Percentiles rank a stretch among this genome's conserved stretches.
Evolutionary conservation across 768 basidiomycete genomes (phyloP).

Genomic region (Termitomyces sp.): DNA sequence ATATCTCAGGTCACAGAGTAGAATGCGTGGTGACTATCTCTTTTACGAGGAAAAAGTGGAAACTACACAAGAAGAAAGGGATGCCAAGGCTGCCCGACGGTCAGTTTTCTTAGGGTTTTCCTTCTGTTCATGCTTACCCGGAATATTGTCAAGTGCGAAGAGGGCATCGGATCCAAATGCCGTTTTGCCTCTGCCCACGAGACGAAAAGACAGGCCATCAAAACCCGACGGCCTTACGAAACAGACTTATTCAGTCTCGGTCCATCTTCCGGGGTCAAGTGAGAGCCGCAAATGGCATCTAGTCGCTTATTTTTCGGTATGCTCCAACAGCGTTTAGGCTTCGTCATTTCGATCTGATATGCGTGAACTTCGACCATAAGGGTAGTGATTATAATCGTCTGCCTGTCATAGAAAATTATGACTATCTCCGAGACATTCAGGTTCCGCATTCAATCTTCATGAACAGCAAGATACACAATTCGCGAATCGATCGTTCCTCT

Average conservation of each 20-base stretch:
- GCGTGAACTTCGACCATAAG: slow-evolving; percentile 27
- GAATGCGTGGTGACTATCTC: slow-evolving; percentile 79
- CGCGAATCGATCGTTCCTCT: slow-evolving; percentile 39
- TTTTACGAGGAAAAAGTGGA: slow-evolving; percentile 86
- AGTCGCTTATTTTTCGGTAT: slow-evolving; percentile 77
- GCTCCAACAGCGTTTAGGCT: slow-evolving; percentile 15
- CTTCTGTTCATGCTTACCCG: slow-evolving; percentile 8
- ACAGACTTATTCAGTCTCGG: slow-evolving; percentile 80
- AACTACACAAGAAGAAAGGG: slow-evolving; percentile 74
- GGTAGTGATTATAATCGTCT: slow-evolving; percentile 66
- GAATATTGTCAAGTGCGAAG: slow-evolving; percentile 39
- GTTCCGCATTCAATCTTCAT: slow-evolving; percentile 72
- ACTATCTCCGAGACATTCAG: slow-evolving; percentile 63
- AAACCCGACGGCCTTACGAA: slow-evolving; percentile 82
- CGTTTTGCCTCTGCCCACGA: slow-evolving; percentile 53
- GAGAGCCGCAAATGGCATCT: slow-evolving; percentile 77
- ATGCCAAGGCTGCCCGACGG: slow-evolving; percentile 78
- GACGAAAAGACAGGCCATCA: slow-evolving; percentile 74
- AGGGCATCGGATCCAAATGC: slow-evolving; percentile 61
- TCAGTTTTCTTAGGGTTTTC: slow-evolving; percentile 22
- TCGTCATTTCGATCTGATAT: slow-evolving; percentile 2
- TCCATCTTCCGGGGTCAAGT: slow-evolving; percentile 56
- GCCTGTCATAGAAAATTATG: slow-evolving; percentile 72
- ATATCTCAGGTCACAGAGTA: slow-evolving; percentile 67
- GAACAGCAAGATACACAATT: slow-evolving; percentile 55